Conservation (phyloP, 108 stramenopile species). For the Skeletonema costatum region DNA sequence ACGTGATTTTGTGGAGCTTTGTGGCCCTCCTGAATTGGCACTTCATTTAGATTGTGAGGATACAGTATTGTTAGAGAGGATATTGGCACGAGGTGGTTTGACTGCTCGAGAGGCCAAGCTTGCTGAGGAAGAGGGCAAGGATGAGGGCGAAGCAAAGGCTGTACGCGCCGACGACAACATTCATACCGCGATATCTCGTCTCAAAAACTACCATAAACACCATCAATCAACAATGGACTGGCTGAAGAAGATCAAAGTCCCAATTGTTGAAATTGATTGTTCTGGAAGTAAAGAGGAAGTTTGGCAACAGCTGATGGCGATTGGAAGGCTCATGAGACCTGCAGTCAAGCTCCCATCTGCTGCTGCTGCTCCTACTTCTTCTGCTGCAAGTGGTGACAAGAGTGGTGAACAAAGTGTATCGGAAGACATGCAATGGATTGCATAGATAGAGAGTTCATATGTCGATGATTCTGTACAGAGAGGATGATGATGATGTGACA, state of each 20-base stretch:
- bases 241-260: constrained; percentile 74
- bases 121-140: neutral
- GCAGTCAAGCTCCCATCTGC: constrained; percentile 30
- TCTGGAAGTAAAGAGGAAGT: constrained; percentile 70
- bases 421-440: constrained; percentile 24
- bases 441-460: neutral
- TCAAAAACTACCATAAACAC: constrained; percentile 79
- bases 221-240: constrained; percentile 73
- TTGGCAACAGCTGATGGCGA: constrained; percentile 78
- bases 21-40: constrained; percentile 78
- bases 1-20: constrained; percentile 63
- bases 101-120: constrained; percentile 33
- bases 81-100: constrained; percentile 50
- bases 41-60: constrained; percentile 84
- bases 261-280: constrained; percentile 83
- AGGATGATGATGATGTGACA: neutral
- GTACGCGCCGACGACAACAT: constrained; percentile 75
- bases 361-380: neutral
- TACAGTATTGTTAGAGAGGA: constrained; percentile 74
- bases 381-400: neutral
- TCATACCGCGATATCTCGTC: constrained; percentile 72
- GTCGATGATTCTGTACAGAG: neutral
- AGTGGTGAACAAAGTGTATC: neutral
- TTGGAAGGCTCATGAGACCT: constrained; percentile 62
- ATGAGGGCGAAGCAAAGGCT: neutral